Conservation (phyloP, 2,329 filamentous ascomycete genomes). For the Penicillium sp. region DNA sequence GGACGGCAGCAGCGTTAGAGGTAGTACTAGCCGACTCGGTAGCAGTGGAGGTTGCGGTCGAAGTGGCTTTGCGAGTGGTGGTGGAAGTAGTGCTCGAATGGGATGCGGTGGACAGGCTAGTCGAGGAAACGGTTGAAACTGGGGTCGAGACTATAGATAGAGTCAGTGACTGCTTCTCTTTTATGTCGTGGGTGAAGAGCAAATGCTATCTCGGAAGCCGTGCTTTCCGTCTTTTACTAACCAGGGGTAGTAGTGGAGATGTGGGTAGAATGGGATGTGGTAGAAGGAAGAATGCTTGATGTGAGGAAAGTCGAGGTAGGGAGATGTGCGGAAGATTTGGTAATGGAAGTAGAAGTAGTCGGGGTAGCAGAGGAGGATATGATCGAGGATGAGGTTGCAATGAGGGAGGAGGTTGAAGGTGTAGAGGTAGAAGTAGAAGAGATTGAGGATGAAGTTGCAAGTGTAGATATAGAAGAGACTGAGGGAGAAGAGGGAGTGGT, state of each 20-base stretch:
- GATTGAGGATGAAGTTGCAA: constrained; percentile 1
- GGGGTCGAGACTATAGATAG: constrained; percentile 7
- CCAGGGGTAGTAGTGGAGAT: constrained; percentile 21
- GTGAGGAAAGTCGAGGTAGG: constrained; percentile 3
- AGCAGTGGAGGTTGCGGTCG: constrained; percentile 20
- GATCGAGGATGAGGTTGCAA: constrained; percentile 17
- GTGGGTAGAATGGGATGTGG: constrained; percentile 3
- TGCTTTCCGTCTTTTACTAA: constrained; percentile 26
- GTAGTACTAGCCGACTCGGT: constrained; percentile 22
- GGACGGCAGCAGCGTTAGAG: constrained; percentile 26
- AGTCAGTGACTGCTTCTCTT: constrained; percentile 6
- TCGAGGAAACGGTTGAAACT: neutral
- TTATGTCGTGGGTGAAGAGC: neutral
- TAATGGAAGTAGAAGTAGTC: constrained; percentile 6
- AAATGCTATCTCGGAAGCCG: constrained; percentile 14
- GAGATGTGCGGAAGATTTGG: constrained; percentile 3
- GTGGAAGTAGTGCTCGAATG: constrained; percentile 19
- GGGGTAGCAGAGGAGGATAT: constrained; percentile 15
- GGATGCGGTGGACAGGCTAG: constrained; percentile 16
- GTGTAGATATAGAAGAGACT: constrained; percentile 17
- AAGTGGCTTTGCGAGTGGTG: constrained; percentile 16
- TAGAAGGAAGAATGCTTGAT: constrained; percentile 8
- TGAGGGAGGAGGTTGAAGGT: constrained; percentile 23
- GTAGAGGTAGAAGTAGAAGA: constrained; percentile 16
- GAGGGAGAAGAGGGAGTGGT: constrained; percentile 12